These are phyloP conservation scores for Typha latifolia DNA, from an alignment of 176 grass and related monocot genomes.

Conservation along the genomic window DNA sequence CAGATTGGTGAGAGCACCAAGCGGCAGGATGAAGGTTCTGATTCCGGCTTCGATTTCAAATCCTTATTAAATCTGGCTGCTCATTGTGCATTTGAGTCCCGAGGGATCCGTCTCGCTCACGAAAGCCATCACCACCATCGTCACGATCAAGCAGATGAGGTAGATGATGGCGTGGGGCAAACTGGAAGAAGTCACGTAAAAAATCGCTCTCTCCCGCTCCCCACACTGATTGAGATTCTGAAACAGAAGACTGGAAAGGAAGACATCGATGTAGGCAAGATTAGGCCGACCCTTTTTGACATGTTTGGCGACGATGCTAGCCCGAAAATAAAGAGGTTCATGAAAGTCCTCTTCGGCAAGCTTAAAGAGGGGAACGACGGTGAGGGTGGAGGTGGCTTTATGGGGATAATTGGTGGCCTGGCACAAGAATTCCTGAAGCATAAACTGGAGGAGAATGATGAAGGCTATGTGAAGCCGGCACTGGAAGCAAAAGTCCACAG, in stretches of 20 bases:
- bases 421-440: constrained; percentile 68
- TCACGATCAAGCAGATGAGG: not conserved
- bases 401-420: constrained; percentile 41
- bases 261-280: not conserved
- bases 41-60: constrained; percentile 10
- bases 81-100: constrained; percentile 30
- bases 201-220: constrained; percentile 36
- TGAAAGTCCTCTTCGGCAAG: constrained; percentile 51
- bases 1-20: constrained; percentile 74
- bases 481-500: constrained; percentile 39
- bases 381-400: constrained; percentile 33
- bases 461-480: constrained; percentile 52
- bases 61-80: constrained; percentile 27
- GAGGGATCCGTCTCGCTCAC: constrained; percentile 24
- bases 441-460: constrained; percentile 51
- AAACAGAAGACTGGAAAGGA: not conserved
- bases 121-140: constrained; percentile 13
- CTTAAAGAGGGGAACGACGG: constrained; percentile 31
- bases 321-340: constrained; percentile 68
- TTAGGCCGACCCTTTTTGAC: not conserved
- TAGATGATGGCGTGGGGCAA: not conserved
- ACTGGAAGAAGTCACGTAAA: not conserved
- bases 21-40: constrained; percentile 15
- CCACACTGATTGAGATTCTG: not conserved
- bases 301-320: not conserved